Percentiles rank a stretch among this genome's conserved stretches.
These are phyloP conservation scores for Fraxinus latifolia DNA, from an alignment of 305 asterid species.

Conservation along the genomic window DNA sequence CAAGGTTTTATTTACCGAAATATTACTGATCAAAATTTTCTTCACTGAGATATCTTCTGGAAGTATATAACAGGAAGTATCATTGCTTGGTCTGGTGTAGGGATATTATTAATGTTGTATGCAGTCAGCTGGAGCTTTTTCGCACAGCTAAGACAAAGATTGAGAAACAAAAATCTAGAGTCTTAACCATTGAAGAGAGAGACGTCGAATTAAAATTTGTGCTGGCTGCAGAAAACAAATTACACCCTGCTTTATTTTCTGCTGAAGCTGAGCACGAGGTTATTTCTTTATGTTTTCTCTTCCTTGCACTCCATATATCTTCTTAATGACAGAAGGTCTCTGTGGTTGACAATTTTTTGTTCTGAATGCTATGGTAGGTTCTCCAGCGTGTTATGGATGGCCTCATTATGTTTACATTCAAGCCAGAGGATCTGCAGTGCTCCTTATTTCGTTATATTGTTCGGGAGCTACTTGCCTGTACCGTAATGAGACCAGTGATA, in stretches of 20 bases:
- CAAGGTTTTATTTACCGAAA: conserved; percentile 52
- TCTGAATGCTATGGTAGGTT: conserved; percentile 15
- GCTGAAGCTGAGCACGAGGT: conserved; percentile 99
- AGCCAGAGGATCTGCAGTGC: conserved; percentile 31
- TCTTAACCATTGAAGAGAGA: conserved; percentile 63
- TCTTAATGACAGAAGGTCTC: not conserved
- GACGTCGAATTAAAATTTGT: conserved; percentile 62
- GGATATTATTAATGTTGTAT: conserved; percentile 62
- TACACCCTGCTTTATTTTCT: conserved; percentile 92
- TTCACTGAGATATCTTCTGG: conserved; percentile 59
- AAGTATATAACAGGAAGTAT: conserved; percentile 23
- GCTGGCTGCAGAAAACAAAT: conserved; percentile 77
- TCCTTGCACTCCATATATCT: not conserved
- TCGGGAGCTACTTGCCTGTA: conserved; percentile 91
- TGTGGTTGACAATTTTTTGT: not conserved
- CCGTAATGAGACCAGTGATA: conserved; percentile 83
- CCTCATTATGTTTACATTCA: not conserved
- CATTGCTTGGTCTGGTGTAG: conserved; percentile 49
- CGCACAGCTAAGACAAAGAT: conserved; percentile 66
- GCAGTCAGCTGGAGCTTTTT: conserved; percentile 75
- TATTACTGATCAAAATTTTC: conserved; percentile 22
- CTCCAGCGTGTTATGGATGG: not conserved
- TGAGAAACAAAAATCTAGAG: conserved; percentile 49
- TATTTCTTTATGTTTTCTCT: not conserved
- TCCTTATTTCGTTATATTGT: conserved; percentile 69